Evolutionary conservation across 768 basidiomycete species (phyloP).

Genomic region (Cystofilobasidium bisporidii): DNA sequence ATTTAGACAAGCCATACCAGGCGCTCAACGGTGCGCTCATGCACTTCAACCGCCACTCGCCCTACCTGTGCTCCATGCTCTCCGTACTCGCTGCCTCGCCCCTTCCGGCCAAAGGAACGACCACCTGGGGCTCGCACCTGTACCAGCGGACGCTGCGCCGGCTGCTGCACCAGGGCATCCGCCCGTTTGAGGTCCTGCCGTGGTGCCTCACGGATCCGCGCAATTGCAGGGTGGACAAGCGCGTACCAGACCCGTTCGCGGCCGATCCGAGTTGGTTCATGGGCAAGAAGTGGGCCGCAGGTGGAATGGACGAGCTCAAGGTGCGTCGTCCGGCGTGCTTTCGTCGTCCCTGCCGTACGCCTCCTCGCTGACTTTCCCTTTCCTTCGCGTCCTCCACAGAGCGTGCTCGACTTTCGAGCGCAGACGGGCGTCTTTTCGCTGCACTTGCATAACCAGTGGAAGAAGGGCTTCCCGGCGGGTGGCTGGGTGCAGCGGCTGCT

Average conservation of each 20-base stretch:
- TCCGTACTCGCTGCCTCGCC: constrained; percentile 71
- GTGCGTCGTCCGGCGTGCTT: background rate
- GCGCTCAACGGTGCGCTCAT: constrained; percentile 89
- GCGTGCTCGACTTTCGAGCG: constrained; percentile 44
- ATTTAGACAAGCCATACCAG: constrained; percentile 62
- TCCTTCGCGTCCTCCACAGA: background rate
- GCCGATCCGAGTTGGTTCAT: constrained; percentile 53
- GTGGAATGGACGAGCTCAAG: constrained; percentile 42
- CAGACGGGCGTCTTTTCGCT: constrained; percentile 55
- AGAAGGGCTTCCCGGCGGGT: constrained; percentile 64
- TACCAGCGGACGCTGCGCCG: constrained; percentile 87
- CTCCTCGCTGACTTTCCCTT: background rate
- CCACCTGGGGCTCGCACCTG: constrained; percentile 87
- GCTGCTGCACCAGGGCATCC: constrained; percentile 58
- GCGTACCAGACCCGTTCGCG: constrained; percentile 81
- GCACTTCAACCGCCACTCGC: constrained; percentile 81
- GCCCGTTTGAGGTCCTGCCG: constrained; percentile 83
- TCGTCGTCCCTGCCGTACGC: background rate
- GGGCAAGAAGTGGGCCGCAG: constrained; percentile 52
- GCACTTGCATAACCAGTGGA: constrained; percentile 95
- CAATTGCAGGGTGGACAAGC: constrained; percentile 82
- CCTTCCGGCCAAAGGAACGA: constrained; percentile 64
- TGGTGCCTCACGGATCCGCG: constrained; percentile 91
- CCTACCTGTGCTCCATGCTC: constrained; percentile 95
- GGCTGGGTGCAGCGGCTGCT: constrained; percentile 85